phyloP scores from a whole-genome alignment of 768 basidiomycete species.

The Naganishia onofrii region DNA sequence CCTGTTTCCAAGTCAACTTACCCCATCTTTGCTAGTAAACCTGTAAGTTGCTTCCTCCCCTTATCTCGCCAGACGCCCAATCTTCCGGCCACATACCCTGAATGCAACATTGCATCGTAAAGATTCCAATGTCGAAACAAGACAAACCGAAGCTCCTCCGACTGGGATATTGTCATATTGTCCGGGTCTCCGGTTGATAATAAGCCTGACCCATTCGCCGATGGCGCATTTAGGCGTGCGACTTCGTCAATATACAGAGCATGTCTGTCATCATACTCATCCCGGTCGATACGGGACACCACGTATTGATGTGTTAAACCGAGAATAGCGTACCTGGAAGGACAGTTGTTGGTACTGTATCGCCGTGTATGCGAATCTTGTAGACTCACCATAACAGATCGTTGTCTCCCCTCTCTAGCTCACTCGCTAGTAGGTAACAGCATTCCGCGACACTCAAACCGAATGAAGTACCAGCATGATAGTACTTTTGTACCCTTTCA shows the following conservation, averaged over 20 bases:
- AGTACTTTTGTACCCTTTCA: constrained; percentile 72
- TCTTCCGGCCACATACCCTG: constrained; percentile 89
- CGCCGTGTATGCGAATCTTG: neutral
- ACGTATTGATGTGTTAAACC: constrained; percentile 91
- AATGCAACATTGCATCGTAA: constrained; percentile 97
- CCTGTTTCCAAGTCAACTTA: constrained; percentile 51
- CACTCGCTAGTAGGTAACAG: constrained; percentile 82
- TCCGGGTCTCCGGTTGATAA: constrained; percentile 59
- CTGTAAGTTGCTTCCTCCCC: constrained; percentile 81
- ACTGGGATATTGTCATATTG: constrained; percentile 74
- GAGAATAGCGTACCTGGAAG: constrained; percentile 78
- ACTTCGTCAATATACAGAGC: constrained; percentile 85
- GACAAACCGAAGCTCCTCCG: constrained; percentile 89
- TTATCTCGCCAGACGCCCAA: constrained; percentile 95
- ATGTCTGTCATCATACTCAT: constrained; percentile 77
- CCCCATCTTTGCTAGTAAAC: constrained; percentile 98
- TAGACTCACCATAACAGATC: constrained; percentile 78
- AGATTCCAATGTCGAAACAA: constrained; percentile 96
- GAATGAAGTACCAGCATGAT: constrained; percentile 76
- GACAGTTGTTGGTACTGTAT: neutral
- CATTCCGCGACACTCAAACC: constrained; percentile 86
- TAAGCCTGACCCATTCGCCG: constrained; percentile 48
- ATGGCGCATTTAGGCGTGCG: constrained; percentile 75
- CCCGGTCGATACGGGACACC: constrained; percentile 79
- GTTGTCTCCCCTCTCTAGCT: constrained; percentile 87